Percentiles rank a stretch among this genome's conserved stretches.
phyloP scores from a whole-genome alignment of 176 grass and related monocot species.

The Panicum miliaceum region DNA sequence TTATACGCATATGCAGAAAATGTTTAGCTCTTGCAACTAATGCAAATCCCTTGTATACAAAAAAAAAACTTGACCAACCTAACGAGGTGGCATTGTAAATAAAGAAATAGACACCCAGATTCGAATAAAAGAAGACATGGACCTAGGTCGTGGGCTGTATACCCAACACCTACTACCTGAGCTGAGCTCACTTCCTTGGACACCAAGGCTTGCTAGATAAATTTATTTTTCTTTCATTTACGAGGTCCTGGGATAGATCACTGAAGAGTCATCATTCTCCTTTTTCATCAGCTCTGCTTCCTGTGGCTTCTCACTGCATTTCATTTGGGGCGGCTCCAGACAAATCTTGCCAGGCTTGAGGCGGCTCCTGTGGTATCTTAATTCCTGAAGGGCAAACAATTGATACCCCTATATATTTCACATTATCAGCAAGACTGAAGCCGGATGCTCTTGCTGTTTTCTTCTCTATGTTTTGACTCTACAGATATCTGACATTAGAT shows the following conservation, averaged over 20 bases:
- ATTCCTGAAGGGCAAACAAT: background rate
- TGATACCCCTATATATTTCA: background rate
- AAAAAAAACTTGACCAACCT: background rate
- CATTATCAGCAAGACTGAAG: background rate
- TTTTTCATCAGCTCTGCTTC: constrained; percentile 73
- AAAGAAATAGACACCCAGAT: background rate
- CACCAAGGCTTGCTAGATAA: background rate
- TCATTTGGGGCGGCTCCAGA: constrained; percentile 82
- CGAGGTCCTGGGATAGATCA: background rate
- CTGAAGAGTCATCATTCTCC: background rate
- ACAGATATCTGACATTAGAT: background rate
- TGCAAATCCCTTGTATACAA: background rate
- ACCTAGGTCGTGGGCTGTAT: background rate
- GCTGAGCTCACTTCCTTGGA: background rate
- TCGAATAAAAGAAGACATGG: background rate
- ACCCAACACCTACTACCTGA: background rate
- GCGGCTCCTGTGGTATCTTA: constrained; percentile 36
- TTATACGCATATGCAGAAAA: background rate
- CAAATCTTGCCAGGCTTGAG: constrained; percentile 65
- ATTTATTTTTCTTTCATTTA: background rate
- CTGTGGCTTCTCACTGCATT: constrained; percentile 79
- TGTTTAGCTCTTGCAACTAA: constrained; percentile 9
- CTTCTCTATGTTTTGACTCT: background rate
- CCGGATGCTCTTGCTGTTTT: background rate
- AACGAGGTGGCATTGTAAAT: background rate